Evolutionary conservation across 2,329 filamentous ascomycete species (phyloP), one percentile per base, ranked within the genome.

Genomic region (Alternaria triticimaculans): DNA sequence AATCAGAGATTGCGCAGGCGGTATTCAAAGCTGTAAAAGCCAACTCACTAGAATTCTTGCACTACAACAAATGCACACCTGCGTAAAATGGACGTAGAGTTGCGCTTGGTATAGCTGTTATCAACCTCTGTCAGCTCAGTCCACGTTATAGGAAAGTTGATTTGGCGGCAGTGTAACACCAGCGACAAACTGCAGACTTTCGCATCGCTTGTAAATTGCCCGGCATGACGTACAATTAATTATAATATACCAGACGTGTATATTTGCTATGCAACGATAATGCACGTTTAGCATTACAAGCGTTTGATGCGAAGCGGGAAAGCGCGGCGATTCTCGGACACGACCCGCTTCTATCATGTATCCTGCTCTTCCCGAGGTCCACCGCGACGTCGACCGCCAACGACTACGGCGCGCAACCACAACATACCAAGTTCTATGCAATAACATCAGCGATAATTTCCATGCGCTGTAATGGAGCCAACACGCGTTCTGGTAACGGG

Each of bases 401-500:
- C 49, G 33, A 37, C 14, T 33, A 53, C 12, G 14, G 49, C 33
- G 9, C 49, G 30, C 30, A n/a, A 21, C 21, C 30, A 21, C 20
- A 23, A 23, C 15, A 53, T 15, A 53, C 30, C 20, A 53, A 53
- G 14, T 33, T 37, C 20, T 12, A 37, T 53, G 30, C 37, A 45
- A 53, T 26, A 55, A 56, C 54, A 55, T 30, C 3, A 18, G 5
- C 9, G 9, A n/a, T 20, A 48, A 21, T 18, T 6, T 23, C 14
- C 50, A 23, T 55, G 33, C 15, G 51, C 48, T 55, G 23, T 46
- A 23, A 81, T 78, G 75, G 66, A 70, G 6, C 66, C 56, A 58
- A 70, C 65, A 14, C 72, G 73, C 33, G 65, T 85, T 41, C 75
- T 85, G 3, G 76, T 85, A 25, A 85, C 83, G 4, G 83, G 84